Percentiles rank a stretch among this genome's conserved stretches.
These are phyloP conservation scores for Neurospora sp. DNA, from an alignment of 495 filamentous ascomycete species.

Conservation along the genomic window DNA sequence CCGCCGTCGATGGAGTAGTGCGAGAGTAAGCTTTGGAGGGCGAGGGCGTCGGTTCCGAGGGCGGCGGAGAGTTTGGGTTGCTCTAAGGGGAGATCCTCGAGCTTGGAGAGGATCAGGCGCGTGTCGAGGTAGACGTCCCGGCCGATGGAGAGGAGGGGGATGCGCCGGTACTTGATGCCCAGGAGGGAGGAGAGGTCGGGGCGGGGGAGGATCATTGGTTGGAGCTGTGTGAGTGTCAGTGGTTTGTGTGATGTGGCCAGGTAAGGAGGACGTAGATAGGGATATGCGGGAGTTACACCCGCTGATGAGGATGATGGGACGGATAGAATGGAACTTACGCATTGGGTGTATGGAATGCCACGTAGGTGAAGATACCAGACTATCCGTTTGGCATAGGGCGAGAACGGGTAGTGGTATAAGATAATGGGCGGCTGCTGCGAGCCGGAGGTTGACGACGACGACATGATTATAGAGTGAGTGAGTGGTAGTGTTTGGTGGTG, in stretches of 20 bases:
- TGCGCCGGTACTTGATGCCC: constrained; percentile 53
- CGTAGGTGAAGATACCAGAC: constrained; percentile 52
- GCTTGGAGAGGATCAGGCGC: constrained; percentile 47
- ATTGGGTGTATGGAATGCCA: constrained; percentile 47
- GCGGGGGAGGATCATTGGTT: constrained; percentile 50
- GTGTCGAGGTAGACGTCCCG: constrained; percentile 48
- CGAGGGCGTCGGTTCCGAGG: constrained; percentile 5
- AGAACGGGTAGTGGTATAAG: constrained; percentile 46
- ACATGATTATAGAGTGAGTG: background rate
- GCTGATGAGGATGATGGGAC: background rate
- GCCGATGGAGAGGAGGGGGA: constrained; percentile 51
- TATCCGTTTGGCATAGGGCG: constrained; percentile 48
- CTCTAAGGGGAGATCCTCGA: constrained; percentile 28
- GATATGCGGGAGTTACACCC: background rate
- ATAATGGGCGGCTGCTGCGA: constrained; percentile 29
- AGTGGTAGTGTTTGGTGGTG: background rate
- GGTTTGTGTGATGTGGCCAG: too few species aligned
- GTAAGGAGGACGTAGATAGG: background rate
- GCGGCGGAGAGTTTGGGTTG: constrained; percentile 5
- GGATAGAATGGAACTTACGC: constrained; percentile 26
- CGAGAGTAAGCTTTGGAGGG: constrained; percentile 14
- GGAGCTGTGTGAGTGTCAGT: constrained; percentile 31
- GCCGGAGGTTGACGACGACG: background rate
- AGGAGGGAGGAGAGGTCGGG: constrained; percentile 42
- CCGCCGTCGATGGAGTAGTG: constrained; percentile 27